These are phyloP conservation scores for Russula griseocarnosa DNA, from an alignment of 768 basidiomycete species.

Conservation along the genomic window DNA sequence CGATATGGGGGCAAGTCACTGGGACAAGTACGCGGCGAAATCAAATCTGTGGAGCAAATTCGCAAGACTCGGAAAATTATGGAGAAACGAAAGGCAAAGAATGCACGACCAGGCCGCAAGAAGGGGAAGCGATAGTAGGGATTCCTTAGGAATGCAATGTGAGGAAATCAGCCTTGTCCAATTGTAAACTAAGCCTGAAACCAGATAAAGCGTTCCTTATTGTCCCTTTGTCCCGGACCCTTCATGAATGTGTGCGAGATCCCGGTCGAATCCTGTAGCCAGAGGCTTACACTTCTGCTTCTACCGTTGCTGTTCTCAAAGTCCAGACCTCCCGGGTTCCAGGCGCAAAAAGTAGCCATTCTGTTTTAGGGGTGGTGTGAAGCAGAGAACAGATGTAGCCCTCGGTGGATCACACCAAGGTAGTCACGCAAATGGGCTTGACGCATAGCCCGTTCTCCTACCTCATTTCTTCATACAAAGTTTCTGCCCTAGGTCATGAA, in stretches of 20 bases:
- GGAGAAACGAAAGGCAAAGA: constrained; percentile 71
- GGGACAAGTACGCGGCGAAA: constrained; percentile 69
- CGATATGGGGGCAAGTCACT: constrained; percentile 58
- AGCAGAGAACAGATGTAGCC: constrained; percentile 1
- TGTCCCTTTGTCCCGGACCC: background rate
- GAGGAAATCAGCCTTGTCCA: background rate
- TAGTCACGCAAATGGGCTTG: background rate
- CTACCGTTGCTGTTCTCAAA: background rate
- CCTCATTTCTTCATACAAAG: background rate
- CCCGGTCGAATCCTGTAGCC: background rate
- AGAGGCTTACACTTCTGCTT: constrained; percentile 6
- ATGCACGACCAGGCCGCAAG: constrained; percentile 63
- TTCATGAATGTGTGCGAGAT: background rate
- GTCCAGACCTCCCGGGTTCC: background rate
- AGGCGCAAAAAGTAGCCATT: background rate
- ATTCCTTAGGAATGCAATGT: background rate
- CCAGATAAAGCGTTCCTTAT: background rate
- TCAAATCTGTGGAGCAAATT: constrained; percentile 86
- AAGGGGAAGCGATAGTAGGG: constrained; percentile 36
- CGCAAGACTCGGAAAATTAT: constrained; percentile 62
- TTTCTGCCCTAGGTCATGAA: constrained; percentile 1
- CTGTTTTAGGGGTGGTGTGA: background rate
- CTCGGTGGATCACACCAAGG: background rate
- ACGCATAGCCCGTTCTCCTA: background rate
- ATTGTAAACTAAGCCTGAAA: background rate